Evolutionary conservation across 176 grass and related monocot genomes (phyloP).

Genomic region (Chrysopogon serrulatus): DNA sequence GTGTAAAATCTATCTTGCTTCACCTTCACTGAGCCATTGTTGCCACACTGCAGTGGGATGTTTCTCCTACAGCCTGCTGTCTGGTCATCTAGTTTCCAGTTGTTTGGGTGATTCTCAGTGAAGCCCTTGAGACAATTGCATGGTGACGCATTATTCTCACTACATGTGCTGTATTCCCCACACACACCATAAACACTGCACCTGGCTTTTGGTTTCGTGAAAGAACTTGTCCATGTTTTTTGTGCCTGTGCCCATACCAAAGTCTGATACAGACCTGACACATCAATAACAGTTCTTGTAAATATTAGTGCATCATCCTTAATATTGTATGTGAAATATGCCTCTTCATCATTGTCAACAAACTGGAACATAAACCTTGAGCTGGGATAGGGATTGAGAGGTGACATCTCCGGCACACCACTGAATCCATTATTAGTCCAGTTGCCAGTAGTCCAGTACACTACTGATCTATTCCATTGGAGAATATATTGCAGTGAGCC

Average conservation of each 20-base stretch:
- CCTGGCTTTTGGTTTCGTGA: slow-evolving; percentile 9
- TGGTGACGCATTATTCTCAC: background rate
- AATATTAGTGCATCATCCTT: background rate
- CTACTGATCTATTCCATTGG: slow-evolving; percentile 2
- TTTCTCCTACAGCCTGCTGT: slow-evolving; percentile 34
- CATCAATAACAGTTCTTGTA: background rate
- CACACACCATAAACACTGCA: slow-evolving; percentile 31
- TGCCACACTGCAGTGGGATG: slow-evolving; percentile 10
- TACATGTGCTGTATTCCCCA: slow-evolving; percentile 33
- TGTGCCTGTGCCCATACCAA: too few relatives aligned
- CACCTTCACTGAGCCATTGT: background rate
- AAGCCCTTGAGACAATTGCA: slow-evolving; percentile 45
- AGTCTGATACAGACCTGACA: background rate
- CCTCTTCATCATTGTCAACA: slow-evolving; percentile 24
- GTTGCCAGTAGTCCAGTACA: slow-evolving; percentile 35
- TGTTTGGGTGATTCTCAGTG: background rate
- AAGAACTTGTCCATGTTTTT: background rate
- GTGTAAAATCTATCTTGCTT: slow-evolving; percentile 19
- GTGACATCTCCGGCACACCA: slow-evolving; percentile 29
- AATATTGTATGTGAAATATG: slow-evolving; percentile 24
- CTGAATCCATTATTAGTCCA: slow-evolving; percentile 18
- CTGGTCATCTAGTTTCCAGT: slow-evolving; percentile 19
- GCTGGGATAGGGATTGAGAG: background rate
- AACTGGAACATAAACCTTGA: slow-evolving; percentile 25
- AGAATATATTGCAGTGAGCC: slow-evolving; percentile 19